These are phyloP conservation scores for Sphagnum fallax DNA, from an alignment of 228 moss, liverwort and hornwort genomes.

Conservation along the genomic window DNA sequence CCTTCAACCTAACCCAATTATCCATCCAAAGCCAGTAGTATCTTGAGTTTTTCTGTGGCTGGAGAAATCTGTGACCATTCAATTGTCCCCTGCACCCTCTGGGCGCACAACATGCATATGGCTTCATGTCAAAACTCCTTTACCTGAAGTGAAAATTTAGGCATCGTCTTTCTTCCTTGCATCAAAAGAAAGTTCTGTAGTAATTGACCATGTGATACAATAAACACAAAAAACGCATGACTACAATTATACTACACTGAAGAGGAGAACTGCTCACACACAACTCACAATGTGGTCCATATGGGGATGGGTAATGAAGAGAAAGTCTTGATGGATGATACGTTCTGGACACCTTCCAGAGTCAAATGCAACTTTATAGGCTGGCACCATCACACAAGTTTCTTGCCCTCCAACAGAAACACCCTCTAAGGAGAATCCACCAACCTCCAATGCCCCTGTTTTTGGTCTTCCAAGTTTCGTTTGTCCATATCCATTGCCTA, in stretches of 20 bases:
- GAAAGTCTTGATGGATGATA: conserved; percentile 70
- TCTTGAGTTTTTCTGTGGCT: too few relatives aligned
- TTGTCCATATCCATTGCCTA: conserved; percentile 50
- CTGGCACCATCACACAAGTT: conserved; percentile 90
- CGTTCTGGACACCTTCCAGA: conserved; percentile 91
- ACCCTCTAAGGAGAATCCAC: conserved; percentile 78
- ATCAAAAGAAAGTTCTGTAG: too few relatives aligned
- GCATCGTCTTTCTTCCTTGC: too few relatives aligned
- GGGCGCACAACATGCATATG: neutral
- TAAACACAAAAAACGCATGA: neutral
- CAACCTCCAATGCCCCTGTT: conserved; percentile 55
- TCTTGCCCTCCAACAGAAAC: conserved; percentile 92
- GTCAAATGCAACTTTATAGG: conserved; percentile 80
- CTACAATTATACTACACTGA: too few relatives aligned
- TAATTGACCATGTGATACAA: neutral
- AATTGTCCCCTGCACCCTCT: neutral
- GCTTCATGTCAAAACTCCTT: neutral
- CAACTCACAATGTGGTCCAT: conserved; percentile 93
- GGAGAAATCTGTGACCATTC: neutral
- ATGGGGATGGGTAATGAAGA: conserved; percentile 89
- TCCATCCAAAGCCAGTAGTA: neutral
- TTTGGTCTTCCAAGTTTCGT: conserved; percentile 46
- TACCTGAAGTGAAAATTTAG: too few relatives aligned
- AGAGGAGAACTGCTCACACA: neutral
- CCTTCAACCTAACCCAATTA: neutral